Evolutionary conservation across 1,284 basidiomycete species (phyloP).

Genomic region (Veloporphyrellus conicus): DNA sequence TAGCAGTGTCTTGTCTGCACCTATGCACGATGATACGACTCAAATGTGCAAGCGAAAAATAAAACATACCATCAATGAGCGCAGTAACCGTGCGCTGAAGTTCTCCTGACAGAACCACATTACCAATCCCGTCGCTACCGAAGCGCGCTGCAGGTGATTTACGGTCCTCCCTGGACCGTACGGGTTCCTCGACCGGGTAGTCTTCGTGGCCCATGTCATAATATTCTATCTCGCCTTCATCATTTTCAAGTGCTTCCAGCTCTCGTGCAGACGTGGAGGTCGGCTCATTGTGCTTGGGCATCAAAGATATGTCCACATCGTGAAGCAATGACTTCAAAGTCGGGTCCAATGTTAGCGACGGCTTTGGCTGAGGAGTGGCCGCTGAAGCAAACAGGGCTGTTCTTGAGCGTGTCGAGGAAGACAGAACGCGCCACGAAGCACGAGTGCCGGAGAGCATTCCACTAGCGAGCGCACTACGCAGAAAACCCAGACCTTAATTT

Average conservation of each 20-base stretch:
- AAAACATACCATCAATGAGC: constrained; percentile 54
- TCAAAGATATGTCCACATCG: constrained; percentile 63
- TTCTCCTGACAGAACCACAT: constrained; percentile 66
- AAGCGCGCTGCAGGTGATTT: constrained; percentile 79
- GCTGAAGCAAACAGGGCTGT: constrained; percentile 19
- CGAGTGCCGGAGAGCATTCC: constrained; percentile 26
- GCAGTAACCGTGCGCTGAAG: constrained; percentile 56
- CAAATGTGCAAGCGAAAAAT: constrained; percentile 1
- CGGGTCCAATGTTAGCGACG: constrained; percentile 59
- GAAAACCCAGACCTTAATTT: background rate
- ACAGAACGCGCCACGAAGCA: constrained; percentile 22
- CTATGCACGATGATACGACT: constrained; percentile 35
- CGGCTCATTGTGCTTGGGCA: constrained; percentile 35
- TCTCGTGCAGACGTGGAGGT: constrained; percentile 38
- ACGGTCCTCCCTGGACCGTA: constrained; percentile 42
- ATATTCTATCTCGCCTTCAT: constrained; percentile 27
- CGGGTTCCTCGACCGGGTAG: constrained; percentile 28
- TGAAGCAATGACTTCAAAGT: constrained; percentile 54
- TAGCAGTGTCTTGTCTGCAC: constrained; percentile 57
- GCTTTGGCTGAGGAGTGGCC: constrained; percentile 36
- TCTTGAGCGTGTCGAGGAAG: constrained; percentile 20
- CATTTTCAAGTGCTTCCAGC: constrained; percentile 48
- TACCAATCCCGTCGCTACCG: constrained; percentile 68
- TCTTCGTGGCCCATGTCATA: constrained; percentile 27
- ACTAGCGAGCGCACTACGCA: background rate